These are phyloP conservation scores for Vigna hirtella DNA, from an alignment of 306 rosid genomes.

Conservation along the genomic window DNA sequence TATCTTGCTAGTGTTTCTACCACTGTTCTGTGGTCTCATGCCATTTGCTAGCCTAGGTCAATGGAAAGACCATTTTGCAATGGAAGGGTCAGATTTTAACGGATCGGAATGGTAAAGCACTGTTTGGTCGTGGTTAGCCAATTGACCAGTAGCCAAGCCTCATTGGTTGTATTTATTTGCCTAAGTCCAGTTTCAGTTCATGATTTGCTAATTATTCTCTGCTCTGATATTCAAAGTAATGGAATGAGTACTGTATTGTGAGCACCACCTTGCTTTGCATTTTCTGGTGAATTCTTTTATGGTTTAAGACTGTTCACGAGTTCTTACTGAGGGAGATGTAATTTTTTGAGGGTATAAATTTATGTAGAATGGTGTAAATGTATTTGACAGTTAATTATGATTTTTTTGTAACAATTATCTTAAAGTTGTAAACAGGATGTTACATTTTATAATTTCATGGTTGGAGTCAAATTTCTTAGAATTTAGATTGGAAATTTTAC, in stretches of 20 bases:
- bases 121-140: constrained; percentile 24
- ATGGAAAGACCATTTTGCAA: constrained; percentile 73
- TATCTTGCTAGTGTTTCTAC: constrained; percentile 59
- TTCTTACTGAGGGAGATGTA: not conserved
- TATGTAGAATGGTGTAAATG: not conserved
- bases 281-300: not conserved
- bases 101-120: constrained; percentile 25
- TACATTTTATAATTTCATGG: not conserved
- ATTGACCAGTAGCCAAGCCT: constrained; percentile 17
- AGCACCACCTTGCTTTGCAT: constrained; percentile 7
- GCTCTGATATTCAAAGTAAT: constrained; percentile 16
- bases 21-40: constrained; percentile 74
- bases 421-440: not conserved
- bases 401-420: not conserved
- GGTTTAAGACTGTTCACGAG: not conserved
- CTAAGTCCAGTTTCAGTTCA: constrained; percentile 7
- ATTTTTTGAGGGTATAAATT: not conserved
- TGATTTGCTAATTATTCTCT: constrained; percentile 39
- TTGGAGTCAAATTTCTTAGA: not conserved
- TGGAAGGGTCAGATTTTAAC: constrained; percentile 35
- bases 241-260: not conserved
- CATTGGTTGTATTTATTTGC: constrained; percentile 29
- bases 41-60: constrained; percentile 81
- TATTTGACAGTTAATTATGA: not conserved
- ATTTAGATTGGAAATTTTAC: not conserved